Conservation (phyloP, 768 basidiomycete genomes). For the Russula earlei region DNA sequence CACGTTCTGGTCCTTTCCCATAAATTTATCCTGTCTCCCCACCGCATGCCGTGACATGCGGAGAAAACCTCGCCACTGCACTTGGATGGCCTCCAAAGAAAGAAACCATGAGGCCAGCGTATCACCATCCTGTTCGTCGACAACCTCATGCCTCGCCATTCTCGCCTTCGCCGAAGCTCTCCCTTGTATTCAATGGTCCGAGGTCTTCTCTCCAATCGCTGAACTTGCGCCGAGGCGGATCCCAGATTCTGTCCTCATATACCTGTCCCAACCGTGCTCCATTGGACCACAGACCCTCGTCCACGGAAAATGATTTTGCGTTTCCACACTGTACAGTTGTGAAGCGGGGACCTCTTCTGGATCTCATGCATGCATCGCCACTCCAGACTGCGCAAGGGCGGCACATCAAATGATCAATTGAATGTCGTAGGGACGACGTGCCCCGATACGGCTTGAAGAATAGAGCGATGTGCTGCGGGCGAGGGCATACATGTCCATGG, state of each 20-base stretch:
- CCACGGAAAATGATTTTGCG: neutral
- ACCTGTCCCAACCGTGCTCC: too few relatives aligned
- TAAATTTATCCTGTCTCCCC: too few relatives aligned
- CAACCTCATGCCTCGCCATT: too few relatives aligned
- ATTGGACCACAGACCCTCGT: neutral
- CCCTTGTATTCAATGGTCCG: neutral
- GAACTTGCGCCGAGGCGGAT: neutral
- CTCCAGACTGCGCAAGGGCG: conserved; percentile 32
- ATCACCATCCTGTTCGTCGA: too few relatives aligned
- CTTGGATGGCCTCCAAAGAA: too few relatives aligned
- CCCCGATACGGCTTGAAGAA: neutral
- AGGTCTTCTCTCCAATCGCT: neutral
- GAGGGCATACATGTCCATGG: neutral
- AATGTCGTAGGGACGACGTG: neutral
- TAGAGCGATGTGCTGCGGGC: neutral
- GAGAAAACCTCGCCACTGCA: too few relatives aligned
- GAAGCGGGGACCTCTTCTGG: neutral
- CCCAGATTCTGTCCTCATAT: too few relatives aligned
- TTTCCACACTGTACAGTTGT: neutral
- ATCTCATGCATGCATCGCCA: conserved; percentile 29
- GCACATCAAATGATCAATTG: conserved; percentile 26
- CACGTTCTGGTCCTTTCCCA: too few relatives aligned
- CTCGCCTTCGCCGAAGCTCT: neutral
- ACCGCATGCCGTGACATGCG: too few relatives aligned
- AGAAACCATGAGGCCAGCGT: too few relatives aligned